A percentile compares a stretch with the other conserved stretches of the same genome.
phyloP scores from a whole-genome alignment of 2,329 filamentous ascomycete species.

The Helotiales sp. region DNA sequence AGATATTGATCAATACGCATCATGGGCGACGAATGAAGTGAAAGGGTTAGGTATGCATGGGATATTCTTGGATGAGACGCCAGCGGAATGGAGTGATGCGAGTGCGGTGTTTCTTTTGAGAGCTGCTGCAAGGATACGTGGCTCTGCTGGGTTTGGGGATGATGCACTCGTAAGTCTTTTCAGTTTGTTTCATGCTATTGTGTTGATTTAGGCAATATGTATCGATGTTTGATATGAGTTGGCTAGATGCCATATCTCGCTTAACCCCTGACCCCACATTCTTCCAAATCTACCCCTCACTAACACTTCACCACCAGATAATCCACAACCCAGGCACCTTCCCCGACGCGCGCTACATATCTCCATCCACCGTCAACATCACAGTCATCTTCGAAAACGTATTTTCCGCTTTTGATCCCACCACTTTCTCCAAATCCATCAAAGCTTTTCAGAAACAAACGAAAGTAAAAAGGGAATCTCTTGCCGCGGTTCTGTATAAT shows the following conservation, averaged over 20 bases:
- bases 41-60: constrained; percentile 42
- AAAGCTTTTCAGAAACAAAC: constrained; percentile 25
- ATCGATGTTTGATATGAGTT: background rate
- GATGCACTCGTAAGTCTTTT: constrained; percentile 38
- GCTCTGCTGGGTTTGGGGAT: constrained; percentile 35
- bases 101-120: constrained; percentile 37
- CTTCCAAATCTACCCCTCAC: background rate
- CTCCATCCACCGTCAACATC: constrained; percentile 36
- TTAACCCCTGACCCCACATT: background rate
- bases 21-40: constrained; percentile 40
- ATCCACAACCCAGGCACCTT: constrained; percentile 45
- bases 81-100: constrained; percentile 37
- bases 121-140: constrained; percentile 36
- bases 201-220: constrained; percentile 1
- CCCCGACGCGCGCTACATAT: constrained; percentile 41
- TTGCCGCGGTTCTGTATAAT: constrained; percentile 41
- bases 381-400: constrained; percentile 44
- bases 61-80: constrained; percentile 49
- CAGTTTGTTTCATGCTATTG: background rate
- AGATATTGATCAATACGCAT: constrained; percentile 46
- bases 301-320: constrained; percentile 31
- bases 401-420: constrained; percentile 39
- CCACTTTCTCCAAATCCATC: constrained; percentile 36
- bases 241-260: background rate
- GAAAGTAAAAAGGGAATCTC: constrained; percentile 34